Evolutionary conservation across 257 asterid genomes (phyloP).

Genomic region (Jaltomata sinuosa): DNA sequence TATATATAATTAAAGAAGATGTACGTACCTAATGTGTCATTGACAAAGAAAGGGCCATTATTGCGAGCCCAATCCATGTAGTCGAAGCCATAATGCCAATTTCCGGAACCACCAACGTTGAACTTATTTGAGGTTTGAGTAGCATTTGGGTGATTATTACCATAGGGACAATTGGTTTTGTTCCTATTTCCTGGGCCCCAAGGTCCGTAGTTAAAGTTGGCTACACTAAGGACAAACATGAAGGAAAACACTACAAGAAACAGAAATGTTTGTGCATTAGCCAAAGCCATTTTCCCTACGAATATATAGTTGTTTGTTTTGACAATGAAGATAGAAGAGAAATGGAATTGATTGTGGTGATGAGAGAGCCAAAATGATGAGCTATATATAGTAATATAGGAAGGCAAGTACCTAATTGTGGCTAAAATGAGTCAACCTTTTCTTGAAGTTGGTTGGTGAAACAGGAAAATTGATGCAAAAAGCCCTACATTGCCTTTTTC

Average conservation of each 20-base stretch:
- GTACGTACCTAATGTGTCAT: slow-evolving; percentile 53
- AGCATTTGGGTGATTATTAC: slow-evolving; percentile 15
- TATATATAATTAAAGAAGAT: neutral
- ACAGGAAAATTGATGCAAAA: neutral
- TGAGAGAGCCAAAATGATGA: neutral
- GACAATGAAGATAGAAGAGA: neutral
- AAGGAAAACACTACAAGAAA: slow-evolving; percentile 5
- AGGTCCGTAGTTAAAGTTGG: slow-evolving; percentile 20
- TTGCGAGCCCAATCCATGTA: slow-evolving; percentile 61
- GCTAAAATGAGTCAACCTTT: neutral
- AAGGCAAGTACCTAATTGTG: neutral
- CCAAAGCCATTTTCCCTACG: slow-evolving; percentile 12
- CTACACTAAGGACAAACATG: neutral
- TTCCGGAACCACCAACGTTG: slow-evolving; percentile 47
- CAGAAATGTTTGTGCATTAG: neutral
- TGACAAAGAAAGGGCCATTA: slow-evolving; percentile 48
- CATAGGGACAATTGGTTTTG: slow-evolving; percentile 21
- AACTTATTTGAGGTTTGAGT: slow-evolving; percentile 24
- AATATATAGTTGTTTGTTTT: neutral
- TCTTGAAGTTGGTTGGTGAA: slow-evolving; percentile 5
- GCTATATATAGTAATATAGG: slow-evolving; percentile 7
- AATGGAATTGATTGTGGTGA: neutral
- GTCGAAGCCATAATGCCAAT: slow-evolving; percentile 64
- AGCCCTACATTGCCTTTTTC: neutral
- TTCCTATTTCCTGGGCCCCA: slow-evolving; percentile 16